Conservation (phyloP, 768 basidiomycete genomes). For the Lepiota subincarnata region DNA sequence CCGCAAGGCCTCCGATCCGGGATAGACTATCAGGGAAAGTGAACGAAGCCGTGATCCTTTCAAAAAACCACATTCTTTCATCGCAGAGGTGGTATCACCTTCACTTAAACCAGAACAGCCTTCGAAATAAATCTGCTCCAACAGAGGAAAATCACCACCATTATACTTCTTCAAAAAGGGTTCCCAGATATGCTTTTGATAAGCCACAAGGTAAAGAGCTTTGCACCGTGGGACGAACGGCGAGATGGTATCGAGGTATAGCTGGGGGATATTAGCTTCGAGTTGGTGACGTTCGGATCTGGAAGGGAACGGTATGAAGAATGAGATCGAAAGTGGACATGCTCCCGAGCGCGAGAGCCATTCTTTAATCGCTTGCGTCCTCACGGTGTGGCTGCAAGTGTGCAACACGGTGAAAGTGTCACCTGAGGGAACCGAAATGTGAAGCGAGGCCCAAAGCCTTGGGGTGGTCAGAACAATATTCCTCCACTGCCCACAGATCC, state of each 20-base stretch:
- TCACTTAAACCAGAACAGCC: not conserved
- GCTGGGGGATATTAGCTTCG: not conserved
- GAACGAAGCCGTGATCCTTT: not conserved
- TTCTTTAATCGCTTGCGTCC: not conserved
- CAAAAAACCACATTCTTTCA: not conserved
- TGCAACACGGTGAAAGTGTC: not conserved
- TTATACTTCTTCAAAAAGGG: not conserved
- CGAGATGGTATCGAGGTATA: conserved; percentile 3
- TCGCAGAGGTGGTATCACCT: not conserved
- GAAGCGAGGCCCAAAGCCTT: conserved; percentile 15
- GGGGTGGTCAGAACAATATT: conserved; percentile 10
- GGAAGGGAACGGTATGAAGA: not conserved
- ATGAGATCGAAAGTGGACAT: conserved; percentile 5
- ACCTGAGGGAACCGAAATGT: conserved; percentile 14
- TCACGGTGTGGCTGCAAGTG: not conserved
- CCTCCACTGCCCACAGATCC: conserved; percentile 17
- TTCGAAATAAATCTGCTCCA: not conserved
- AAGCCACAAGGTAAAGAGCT: not conserved
- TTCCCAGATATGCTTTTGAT: not conserved
- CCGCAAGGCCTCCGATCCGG: not conserved
- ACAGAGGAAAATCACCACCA: not conserved
- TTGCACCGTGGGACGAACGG: conserved; percentile 2
- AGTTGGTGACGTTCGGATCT: not conserved
- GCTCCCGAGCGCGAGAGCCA: conserved; percentile 11
- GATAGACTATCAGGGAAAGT: not conserved